A percentile compares a stretch with the other conserved stretches of the same genome.
phyloP scores from a whole-genome alignment of 2,329 filamentous ascomycete species.

The Orbilia oligospora region DNA sequence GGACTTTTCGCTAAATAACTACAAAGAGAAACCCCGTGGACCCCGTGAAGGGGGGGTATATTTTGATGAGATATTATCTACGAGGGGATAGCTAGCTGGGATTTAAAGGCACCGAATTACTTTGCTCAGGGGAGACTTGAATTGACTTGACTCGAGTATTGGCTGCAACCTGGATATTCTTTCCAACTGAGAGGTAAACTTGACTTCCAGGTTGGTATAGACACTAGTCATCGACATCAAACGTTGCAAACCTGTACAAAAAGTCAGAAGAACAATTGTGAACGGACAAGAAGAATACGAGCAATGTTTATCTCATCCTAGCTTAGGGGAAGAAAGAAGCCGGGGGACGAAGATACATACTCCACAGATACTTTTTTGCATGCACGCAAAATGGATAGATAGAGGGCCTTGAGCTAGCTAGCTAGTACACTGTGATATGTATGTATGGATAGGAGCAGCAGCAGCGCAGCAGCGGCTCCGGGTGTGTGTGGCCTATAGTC shows the following conservation, averaged over 20 bases:
- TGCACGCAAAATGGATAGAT: neutral
- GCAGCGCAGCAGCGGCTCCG: constrained; percentile 25
- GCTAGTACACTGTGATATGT: too few species aligned
- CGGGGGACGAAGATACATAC: neutral
- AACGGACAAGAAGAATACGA: too few species aligned
- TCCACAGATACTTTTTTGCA: too few species aligned
- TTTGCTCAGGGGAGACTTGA: too few species aligned
- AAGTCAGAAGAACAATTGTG: too few species aligned
- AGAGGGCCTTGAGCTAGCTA: neutral
- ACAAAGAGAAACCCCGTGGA: too few species aligned
- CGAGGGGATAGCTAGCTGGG: constrained; percentile 14
- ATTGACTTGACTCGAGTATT: neutral
- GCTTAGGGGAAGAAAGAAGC: neutral
- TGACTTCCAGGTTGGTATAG: neutral
- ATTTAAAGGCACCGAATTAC: too few species aligned
- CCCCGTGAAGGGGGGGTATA: constrained; percentile 28
- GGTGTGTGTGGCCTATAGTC: constrained; percentile 18
- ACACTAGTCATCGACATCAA: constrained; percentile 30
- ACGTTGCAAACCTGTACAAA: too few species aligned
- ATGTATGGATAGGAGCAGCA: too few species aligned
- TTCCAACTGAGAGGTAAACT: neutral
- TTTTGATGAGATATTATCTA: constrained; percentile 28
- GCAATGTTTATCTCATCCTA: constrained; percentile 10
- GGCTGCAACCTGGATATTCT: neutral
- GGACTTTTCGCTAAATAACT: neutral